Evolutionary conservation across 139 green algal species (phyloP).

Genomic region (Astrephomene gubernaculifera): DNA sequence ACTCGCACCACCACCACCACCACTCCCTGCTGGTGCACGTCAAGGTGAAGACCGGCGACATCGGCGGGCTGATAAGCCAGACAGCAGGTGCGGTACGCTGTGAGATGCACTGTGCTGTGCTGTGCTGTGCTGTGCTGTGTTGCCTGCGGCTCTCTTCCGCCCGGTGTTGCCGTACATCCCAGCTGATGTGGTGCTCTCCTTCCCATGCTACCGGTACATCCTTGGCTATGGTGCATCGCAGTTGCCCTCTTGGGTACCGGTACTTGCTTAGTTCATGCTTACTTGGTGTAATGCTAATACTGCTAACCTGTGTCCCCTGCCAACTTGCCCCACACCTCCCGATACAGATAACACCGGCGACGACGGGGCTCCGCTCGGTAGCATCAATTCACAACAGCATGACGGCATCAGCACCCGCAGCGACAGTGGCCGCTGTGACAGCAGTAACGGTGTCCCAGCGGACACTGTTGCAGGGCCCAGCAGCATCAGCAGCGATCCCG

Average conservation of each 20-base stretch:
- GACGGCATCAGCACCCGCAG: not conserved
- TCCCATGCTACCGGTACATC: no score
- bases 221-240: no score
- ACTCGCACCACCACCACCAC: not conserved
- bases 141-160: not conserved
- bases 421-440: not conserved
- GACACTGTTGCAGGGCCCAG: not conserved
- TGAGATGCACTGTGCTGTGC: no score
- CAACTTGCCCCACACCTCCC: no score
- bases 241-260: no score
- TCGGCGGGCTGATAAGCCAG: not conserved
- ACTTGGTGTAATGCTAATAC: no score
- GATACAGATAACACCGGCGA: no score
- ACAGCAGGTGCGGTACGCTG: not conserved
- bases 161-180: not conserved
- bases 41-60: constrained; percentile 34
- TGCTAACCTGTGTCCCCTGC: no score
- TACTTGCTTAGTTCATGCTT: no score
- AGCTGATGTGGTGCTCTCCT: not conserved
- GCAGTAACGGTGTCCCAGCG: not conserved
- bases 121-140: no score
- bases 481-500: not conserved
- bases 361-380: not conserved
- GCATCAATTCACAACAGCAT: not conserved
- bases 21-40: constrained; percentile 38